A percentile compares a stretch with the other conserved stretches of the same genome.
Evolutionary conservation across 2,329 filamentous ascomycete species (phyloP).

Genomic region (Exophiala oligosperma): DNA sequence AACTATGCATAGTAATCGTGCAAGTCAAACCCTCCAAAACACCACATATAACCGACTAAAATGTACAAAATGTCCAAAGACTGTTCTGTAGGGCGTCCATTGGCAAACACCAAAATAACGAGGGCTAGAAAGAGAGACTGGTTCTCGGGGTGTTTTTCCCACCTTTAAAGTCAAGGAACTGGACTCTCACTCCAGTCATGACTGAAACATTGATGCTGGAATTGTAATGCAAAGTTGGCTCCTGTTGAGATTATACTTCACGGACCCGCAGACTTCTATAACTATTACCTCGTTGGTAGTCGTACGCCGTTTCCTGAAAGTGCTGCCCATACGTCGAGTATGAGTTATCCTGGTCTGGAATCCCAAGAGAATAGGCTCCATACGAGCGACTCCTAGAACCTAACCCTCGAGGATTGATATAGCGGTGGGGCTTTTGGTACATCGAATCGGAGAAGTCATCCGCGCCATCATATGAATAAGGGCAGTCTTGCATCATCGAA

Average conservation of each 20-base stretch:
- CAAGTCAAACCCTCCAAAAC: no score
- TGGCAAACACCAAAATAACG: no score
- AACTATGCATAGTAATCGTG: no score
- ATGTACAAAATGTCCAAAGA: no score
- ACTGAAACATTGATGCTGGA: conserved; percentile 28
- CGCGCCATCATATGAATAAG: not conserved
- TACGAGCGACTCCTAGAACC: conserved; percentile 1
- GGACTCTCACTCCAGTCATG: conserved; percentile 11
- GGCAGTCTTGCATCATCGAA: conserved; percentile 1
- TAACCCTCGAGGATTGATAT: not conserved
- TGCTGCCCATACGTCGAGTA: conserved; percentile 34
- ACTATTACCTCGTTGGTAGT: conserved; percentile 35
- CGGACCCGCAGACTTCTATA: conserved; percentile 39
- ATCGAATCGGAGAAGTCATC: not conserved
- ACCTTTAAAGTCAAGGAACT: not conserved
- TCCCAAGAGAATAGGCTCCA: conserved; percentile 10
- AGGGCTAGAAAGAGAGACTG: no score
- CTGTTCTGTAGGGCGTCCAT: no score
- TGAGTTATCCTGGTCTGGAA: conserved; percentile 7
- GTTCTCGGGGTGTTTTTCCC: not conserved
- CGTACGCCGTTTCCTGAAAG: conserved; percentile 37
- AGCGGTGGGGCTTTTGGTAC: conserved; percentile 3
- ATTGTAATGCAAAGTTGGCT: conserved; percentile 29
- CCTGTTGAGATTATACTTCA: conserved; percentile 24
- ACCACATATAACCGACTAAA: no score